These are phyloP conservation scores for Phytophthora melonis DNA, from an alignment of 352 stramenopile genomes.

Conservation along the genomic window DNA sequence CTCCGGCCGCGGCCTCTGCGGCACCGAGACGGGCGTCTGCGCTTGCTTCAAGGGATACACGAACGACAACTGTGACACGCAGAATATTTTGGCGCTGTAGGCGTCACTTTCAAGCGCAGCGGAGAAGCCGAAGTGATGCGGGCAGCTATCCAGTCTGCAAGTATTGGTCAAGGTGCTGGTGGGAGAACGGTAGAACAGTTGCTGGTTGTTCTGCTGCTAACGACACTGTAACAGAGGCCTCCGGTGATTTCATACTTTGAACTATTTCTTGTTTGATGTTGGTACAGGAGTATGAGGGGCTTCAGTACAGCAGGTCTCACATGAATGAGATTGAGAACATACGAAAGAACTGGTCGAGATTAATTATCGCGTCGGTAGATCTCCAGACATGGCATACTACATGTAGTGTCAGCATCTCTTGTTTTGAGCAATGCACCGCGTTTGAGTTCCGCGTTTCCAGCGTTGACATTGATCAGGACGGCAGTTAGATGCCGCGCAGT, in stretches of 20 bases:
- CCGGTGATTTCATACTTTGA: neutral
- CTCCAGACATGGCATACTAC: no score
- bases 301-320: no score
- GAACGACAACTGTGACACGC: slow-evolving; percentile 86
- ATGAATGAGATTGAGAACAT: no score
- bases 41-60: slow-evolving; percentile 92
- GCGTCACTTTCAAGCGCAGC: neutral
- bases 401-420: neutral
- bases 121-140: neutral
- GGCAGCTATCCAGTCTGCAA: neutral
- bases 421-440: slow-evolving; percentile 11
- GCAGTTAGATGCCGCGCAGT: no score
- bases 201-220: neutral
- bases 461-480: no score
- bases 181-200: neutral
- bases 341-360: no score
- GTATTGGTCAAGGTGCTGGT: neutral
- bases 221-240: neutral
- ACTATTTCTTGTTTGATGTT: no score
- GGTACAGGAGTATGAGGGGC: no score
- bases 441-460: slow-evolving; percentile 19
- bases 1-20: slow-evolving; percentile 78
- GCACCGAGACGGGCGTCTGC: slow-evolving; percentile 73
- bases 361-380: no score
- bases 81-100: slow-evolving; percentile 84